Base-by-base conservation (phyloP, 345 rosid species). In the Aegle marmelos region DNA sequence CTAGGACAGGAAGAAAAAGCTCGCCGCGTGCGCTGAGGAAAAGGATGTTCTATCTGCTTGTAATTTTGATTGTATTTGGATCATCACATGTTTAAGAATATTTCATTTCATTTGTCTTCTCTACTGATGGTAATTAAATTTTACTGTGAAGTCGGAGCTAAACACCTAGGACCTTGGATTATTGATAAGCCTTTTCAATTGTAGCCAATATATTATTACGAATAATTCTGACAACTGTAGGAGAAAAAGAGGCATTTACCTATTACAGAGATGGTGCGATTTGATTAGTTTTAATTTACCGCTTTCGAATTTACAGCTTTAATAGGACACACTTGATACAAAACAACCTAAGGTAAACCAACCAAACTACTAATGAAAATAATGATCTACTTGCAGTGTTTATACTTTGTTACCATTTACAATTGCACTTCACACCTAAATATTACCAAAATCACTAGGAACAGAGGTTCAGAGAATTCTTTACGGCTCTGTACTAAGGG, bases 1-100 rank as follows among this genome's bases (percentile, higher is more conserved):
- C 72, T 95, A 79, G 99, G 98, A 62, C 99, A 92, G 77, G 99
- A 95, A 90, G 97, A 93, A 70, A 95, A 89, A 84, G 82, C 88
- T 16, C 96, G 97, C 3, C 91, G 88, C 3, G 96, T 93, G 33
- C 89, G 93, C 48, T 95, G 78, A 88, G 68, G 68, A 71, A 62
- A 41, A 68, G 8, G 28, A 66, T 41, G 39, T 31, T 64, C 41
- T 17, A 25, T 39, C n/a, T 8, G 33, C 0, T 75, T 75, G 61
- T 64, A 50, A 50, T 75, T 50, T 59, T 36, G 31, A 33, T 28
- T 36, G 66, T 24, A 33, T 27, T 57, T 30, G 11, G 33, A 45
- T 30, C 53, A 6, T 61, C 24, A 53, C 8, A 11, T 4, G 34
- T 22, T 48, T 22, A 75, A 6, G 60, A 75, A 22, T 45, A 31